phyloP scores from a whole-genome alignment of 2,329 filamentous ascomycete genomes.

The Lecanicillium sp. region DNA sequence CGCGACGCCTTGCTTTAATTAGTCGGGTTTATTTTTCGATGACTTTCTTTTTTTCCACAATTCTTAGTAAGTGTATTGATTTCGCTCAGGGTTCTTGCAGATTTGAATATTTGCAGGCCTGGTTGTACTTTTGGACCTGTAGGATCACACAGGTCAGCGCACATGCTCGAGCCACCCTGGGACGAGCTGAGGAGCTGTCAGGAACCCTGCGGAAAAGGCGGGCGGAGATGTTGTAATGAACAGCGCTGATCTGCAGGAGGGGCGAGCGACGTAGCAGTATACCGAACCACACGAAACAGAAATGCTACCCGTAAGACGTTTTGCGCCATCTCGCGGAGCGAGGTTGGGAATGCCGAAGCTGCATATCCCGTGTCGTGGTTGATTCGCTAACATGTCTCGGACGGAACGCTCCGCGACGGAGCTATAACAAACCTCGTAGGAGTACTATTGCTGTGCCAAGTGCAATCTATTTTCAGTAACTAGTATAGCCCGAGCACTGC shows the following conservation, averaged over 20 bases:
- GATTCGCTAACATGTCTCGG: neutral
- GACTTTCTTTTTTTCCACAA: no score
- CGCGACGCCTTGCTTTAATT: neutral
- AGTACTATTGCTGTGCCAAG: no score
- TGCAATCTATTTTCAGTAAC: neutral
- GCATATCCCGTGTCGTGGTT: neutral
- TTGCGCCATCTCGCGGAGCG: no score
- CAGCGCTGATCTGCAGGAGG: conserved; percentile 1
- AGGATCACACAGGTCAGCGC: neutral
- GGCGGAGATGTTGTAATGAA: neutral
- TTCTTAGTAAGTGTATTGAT: no score
- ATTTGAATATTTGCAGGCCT: no score
- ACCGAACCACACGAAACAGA: no score
- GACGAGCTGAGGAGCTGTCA: conserved; percentile 4
- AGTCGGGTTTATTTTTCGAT: no score
- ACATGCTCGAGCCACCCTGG: neutral
- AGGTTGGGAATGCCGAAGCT: neutral
- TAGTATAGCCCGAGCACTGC: no score
- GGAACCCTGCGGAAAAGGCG: neutral
- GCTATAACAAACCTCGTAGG: no score
- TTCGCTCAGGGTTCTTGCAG: no score
- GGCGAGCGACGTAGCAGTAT: no score
- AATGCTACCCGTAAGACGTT: no score
- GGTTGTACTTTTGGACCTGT: neutral
- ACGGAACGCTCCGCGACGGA: neutral